phyloP scores from a whole-genome alignment of 306 rosid species.

The Chamaecrista fasciculata region DNA sequence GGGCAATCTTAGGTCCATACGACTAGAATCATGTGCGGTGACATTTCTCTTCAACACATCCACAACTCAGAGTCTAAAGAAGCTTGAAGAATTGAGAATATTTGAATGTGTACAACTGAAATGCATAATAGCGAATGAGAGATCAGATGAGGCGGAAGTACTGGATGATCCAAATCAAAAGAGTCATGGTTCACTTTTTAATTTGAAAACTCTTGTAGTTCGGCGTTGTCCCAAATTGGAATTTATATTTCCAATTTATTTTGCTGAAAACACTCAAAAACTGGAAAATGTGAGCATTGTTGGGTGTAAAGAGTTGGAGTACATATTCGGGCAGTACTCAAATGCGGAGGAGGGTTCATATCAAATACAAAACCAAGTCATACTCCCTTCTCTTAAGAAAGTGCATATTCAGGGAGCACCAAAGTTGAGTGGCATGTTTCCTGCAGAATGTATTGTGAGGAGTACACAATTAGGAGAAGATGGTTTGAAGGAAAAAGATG shows the following conservation, averaged over 20 bases:
- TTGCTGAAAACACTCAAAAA: constrained; percentile 8
- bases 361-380: neutral
- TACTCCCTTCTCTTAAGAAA: neutral
- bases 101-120: neutral
- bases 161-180: neutral
- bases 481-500: no score
- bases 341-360: neutral
- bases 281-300: constrained; percentile 16
- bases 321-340: constrained; percentile 14
- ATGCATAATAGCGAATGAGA: neutral
- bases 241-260: constrained; percentile 24
- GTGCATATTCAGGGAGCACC: neutral
- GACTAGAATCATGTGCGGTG: neutral
- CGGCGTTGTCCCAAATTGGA: neutral
- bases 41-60: neutral
- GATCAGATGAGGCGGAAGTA: neutral
- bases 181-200: neutral
- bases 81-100: neutral
- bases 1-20: neutral
- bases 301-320: neutral
- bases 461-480: no score
- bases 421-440: neutral
- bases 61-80: neutral
- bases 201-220: constrained; percentile 15
- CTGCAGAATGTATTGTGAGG: neutral